phyloP scores from a whole-genome alignment of 1,284 basidiomycete genomes.

The Sphaerobolus stellatus region DNA sequence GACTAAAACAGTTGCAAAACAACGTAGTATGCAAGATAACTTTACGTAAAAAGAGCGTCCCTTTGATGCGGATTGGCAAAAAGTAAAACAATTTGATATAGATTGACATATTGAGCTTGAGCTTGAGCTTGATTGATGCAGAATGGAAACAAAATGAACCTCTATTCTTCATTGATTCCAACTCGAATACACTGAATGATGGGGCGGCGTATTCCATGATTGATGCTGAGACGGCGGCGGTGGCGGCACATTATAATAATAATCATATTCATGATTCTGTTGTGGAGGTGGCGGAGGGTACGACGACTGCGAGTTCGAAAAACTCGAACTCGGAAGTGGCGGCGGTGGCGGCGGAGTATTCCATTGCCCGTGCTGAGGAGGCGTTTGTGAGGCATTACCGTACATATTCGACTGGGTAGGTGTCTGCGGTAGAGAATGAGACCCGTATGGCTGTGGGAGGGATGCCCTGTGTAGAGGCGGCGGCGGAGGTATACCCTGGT shows the following conservation, averaged over 20 bases:
- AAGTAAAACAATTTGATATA: too few relatives aligned
- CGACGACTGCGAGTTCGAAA: background rate
- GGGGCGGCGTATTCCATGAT: too few relatives aligned
- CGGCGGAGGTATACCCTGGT: background rate
- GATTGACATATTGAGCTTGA: conserved; percentile 25
- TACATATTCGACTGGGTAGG: background rate
- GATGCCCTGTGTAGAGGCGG: conserved; percentile 3
- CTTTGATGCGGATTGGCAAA: too few relatives aligned
- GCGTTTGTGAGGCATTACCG: background rate
- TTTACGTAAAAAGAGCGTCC: too few relatives aligned
- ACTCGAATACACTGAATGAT: too few relatives aligned
- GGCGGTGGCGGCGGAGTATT: conserved; percentile 4
- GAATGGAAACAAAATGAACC: too few relatives aligned
- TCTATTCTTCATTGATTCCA: too few relatives aligned
- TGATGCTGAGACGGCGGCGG: too few relatives aligned
- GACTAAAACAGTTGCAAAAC: too few relatives aligned
- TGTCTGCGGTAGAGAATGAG: background rate
- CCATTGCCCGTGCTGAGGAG: background rate
- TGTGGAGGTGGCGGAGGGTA: too few relatives aligned
- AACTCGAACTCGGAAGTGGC: conserved; percentile 2
- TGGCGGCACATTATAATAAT: too few relatives aligned
- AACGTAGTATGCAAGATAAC: too few relatives aligned
- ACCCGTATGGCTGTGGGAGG: conserved; percentile 1
- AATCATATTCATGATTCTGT: background rate
- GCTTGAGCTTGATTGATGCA: conserved; percentile 25